Base-by-base conservation (phyloP, 192 early-diverging fungal genomes). In the Chytriomyces hyalinus region DNA sequence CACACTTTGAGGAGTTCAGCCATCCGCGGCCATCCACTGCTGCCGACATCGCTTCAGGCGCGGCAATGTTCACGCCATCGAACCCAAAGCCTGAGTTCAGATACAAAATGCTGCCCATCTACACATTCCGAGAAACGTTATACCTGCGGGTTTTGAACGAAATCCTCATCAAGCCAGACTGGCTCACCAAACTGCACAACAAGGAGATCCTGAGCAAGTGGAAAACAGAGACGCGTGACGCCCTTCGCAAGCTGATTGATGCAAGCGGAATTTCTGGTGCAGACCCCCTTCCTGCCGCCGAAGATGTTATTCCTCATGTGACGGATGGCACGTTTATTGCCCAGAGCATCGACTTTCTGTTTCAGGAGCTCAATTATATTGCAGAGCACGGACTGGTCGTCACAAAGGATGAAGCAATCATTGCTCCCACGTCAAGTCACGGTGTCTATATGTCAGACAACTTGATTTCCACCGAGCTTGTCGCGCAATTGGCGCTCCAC, bases 81-180 rank as follows among this genome's bases (percentile, higher is more conserved):
- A n/a, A 20, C 15, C 15, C 13, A 20, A n/a, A 13, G 53, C 53
- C 53, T 13, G 53, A 57, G 15, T 57, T 57, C 20, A 57, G 71
- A 7, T 73, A 73, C 71, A 60, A 62, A 20, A 73, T 5, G 53
- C 71, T 73, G 10, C 71, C 71, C 13, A 45, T 73, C 61, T 45
- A 15, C 43, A 68, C 57, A 6, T 20, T 44, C 28, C 65, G 65
- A 9, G 76, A 77, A 59, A 20, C 49, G 4, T 9, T 45, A 28
- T 77, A 77, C 67, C 43, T 77, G 36, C 13, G 45, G 5, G 24
- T 47, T 2, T 26, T 77, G 43, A 61, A 49, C 28, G 59, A 66
- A 22, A 61, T 77, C 43, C 67, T 77, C 20, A 61, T 61, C 51
- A 77, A 77, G 67, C 65, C 65, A 22, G 44, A 61, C 9, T 77